Evolutionary conservation across 371 early-diverging fungal genomes (phyloP), one percentile per base, ranked within the genome.

Genomic region (Lichtheimia ramosa): DNA sequence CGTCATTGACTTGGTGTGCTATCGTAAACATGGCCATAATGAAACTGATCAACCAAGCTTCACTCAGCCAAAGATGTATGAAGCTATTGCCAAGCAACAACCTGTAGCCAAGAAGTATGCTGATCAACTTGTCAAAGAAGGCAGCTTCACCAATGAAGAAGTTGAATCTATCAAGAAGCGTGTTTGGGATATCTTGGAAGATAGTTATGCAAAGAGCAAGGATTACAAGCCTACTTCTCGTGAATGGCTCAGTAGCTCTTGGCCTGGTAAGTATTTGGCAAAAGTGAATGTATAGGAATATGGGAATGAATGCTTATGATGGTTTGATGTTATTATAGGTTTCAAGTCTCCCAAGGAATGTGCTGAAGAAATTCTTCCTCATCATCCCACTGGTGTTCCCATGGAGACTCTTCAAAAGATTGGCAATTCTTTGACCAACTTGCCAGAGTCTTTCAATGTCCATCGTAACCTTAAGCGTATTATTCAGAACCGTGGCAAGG

Each of bases 11-110:
- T 84, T 98, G 58, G 94, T 97, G 28, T 93, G 96, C 74, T 98
- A 97, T 89, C 90, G 98, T 62, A 90, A 92, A 71, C 91, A 96
- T 59, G 98, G 98, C 52, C 98, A 98, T 89, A 98, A 98, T 81
- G 98, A 98, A 81, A 92, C 93, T 43, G 98, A 98, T 81, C 95
- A 97, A 79, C 98, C 98, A 46, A 88, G 89, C 70, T 98, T 98
- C 83, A 98, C 98, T 21, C 98, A 98, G 75, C 98, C 98, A 50
- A 83, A 86, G 68, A 97, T 98, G 98, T 98, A 98, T 82, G 79
- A 93, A 75, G 87, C 86, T 58, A 94, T 98, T 77, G 80, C 83
- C 62, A 84, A 90, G 75, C 92, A 93, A 85, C 68, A 66, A 40
- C 92, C 96, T 10, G 92, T 89, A 34, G 75, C 93, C 54, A 86